Percentiles rank a stretch among this genome's conserved stretches.
These are phyloP conservation scores for Backusella westeae DNA, from an alignment of 192 early-diverging fungal species.

Conservation along the genomic window DNA sequence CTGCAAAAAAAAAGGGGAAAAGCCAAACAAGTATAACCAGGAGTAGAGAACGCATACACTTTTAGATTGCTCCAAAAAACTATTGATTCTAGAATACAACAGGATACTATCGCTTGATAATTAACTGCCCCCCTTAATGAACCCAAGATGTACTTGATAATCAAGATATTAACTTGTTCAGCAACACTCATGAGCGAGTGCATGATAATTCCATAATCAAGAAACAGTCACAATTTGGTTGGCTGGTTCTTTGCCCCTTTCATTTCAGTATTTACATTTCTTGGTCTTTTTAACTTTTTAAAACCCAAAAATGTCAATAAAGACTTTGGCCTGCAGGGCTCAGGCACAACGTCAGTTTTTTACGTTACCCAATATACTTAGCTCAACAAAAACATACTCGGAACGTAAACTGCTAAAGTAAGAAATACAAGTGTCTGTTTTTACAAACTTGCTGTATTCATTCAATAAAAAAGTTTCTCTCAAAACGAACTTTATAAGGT, in stretches of 20 bases:
- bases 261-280: neutral
- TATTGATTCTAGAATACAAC: too few relatives aligned
- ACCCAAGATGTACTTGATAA: too few relatives aligned
- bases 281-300: neutral
- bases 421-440: neutral
- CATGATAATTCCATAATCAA: neutral
- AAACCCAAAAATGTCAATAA: neutral
- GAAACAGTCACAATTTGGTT: neutral
- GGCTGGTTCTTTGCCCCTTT: neutral
- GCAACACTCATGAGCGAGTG: neutral
- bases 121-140: too few relatives aligned
- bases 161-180: too few relatives aligned
- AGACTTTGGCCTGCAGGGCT: slow-evolving; percentile 2
- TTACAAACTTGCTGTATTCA: neutral
- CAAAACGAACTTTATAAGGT: slow-evolving; percentile 78
- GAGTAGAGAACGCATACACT: too few relatives aligned
- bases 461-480: slow-evolving; percentile 56
- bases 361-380: slow-evolving; percentile 12
- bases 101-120: too few relatives aligned
- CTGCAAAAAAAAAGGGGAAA: neutral
- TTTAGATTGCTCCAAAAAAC: too few relatives aligned
- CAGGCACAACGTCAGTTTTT: slow-evolving; percentile 13
- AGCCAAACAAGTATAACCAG: too few relatives aligned
- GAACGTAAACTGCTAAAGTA: slow-evolving; percentile 21
- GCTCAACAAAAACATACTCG: slow-evolving; percentile 13